Base-by-base conservation (phyloP, 2,329 filamentous ascomycete species). In the Gremmenia infestans region DNA sequence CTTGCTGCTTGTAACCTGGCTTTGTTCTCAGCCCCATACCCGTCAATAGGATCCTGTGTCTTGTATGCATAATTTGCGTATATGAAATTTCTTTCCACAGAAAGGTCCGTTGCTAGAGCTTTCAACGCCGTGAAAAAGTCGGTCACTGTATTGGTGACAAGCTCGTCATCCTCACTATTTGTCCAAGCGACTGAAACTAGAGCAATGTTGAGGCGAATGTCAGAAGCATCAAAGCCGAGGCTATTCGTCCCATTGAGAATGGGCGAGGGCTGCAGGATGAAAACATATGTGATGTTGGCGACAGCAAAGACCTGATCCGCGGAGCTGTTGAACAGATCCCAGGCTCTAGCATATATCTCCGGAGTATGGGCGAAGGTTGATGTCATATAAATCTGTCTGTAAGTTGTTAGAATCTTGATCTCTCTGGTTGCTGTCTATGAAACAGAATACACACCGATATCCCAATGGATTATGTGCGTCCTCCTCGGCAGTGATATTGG, bases 1-100 rank as follows among this genome's bases (percentile, higher is more conserved):
- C 64, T 64, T 2, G 60, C 65, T 14, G 52, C 53, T 53, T 58
- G 60, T 42, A 68, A 2, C 14, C 42, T 52, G n/a, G 22, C 23
- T 7, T 51, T 35, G 45, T 53, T 60, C 22, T 15, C 50, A 6
- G 48, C 35, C 5, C 59, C 57, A 50, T 61, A 61, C 9, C 52
- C 45, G 11, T 48, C 42, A 6, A 60, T 25, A 15, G 49, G 28
- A 8, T 54, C 37, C 43, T 60, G 56, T 6, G 19, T 35, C 25
- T 43, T 48, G 43, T 51, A 36, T 3, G 48, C 53, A 17, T 60
- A 60, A 40, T 60, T 58, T 17, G 53, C 19, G 37, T 58, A 60
- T 23, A 12, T 42, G 32, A 42, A 55, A 19, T 43, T 7, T 43
- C 40, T 43, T 7, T 43, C 14, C 15, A 43, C 40, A 9, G 15